These are phyloP conservation scores for Tetragonia tetragonoides DNA, from an alignment of 148 eudicot species.

Conservation along the genomic window DNA sequence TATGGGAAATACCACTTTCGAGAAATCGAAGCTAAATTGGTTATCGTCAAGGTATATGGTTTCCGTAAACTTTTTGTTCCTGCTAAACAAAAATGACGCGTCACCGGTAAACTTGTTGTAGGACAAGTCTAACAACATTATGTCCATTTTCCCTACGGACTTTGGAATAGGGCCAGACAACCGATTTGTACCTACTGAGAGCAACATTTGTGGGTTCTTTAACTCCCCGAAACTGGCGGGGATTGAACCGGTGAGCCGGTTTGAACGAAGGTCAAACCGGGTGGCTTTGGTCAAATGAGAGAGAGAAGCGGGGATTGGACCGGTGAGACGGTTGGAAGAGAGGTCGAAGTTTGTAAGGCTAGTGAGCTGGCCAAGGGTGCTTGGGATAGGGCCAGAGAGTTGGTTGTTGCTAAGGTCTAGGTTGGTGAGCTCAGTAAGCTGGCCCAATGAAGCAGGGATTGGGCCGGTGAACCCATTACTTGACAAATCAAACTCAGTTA, in stretches of 20 bases:
- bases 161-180: background rate
- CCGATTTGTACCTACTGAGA: background rate
- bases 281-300: constrained; percentile 12
- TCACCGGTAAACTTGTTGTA: constrained; percentile 30
- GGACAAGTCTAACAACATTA: constrained; percentile 12
- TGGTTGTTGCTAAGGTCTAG: constrained; percentile 18
- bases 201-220: background rate
- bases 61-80: background rate
- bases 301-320: constrained; percentile 33
- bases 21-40: constrained; percentile 36
- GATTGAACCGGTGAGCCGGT: constrained; percentile 34
- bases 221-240: constrained; percentile 31
- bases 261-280: constrained; percentile 25
- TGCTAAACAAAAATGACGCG: constrained; percentile 10
- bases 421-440: background rate
- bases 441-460: constrained; percentile 29
- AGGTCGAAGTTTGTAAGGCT: constrained; percentile 23
- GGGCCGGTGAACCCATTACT: constrained; percentile 27
- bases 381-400: constrained; percentile 39
- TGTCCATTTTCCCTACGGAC: background rate
- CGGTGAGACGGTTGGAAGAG: constrained; percentile 23
- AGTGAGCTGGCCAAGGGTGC: constrained; percentile 25
- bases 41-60: constrained; percentile 26
- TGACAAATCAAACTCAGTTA: constrained; percentile 27
- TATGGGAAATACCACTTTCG: constrained; percentile 26